Evolutionary conservation across 1,139 yeast genomes (phyloP).

Genomic region (Candida labiduridarum): DNA sequence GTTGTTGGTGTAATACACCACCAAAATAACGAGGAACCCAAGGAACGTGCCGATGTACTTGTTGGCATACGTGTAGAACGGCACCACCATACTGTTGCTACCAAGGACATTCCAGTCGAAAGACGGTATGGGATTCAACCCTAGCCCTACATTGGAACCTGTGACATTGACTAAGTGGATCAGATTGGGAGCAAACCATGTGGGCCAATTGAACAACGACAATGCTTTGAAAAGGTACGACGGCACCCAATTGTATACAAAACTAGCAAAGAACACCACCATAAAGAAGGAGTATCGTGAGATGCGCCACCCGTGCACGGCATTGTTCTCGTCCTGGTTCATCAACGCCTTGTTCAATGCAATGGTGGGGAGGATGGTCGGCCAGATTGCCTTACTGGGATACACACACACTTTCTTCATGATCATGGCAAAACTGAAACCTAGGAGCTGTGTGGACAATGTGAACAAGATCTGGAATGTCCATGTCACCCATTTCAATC

Average conservation of each 20-base stretch:
- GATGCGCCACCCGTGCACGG: slow-evolving; percentile 43
- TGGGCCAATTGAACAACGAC: slow-evolving; percentile 50
- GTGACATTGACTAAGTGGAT: slow-evolving; percentile 41
- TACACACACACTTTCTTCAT: slow-evolving; percentile 48
- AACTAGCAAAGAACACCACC: slow-evolving; percentile 33
- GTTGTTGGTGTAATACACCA: slow-evolving; percentile 39
- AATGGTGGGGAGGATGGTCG: slow-evolving; percentile 47
- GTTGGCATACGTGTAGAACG: slow-evolving; percentile 42
- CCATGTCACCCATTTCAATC: slow-evolving; percentile 46
- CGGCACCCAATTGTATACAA: slow-evolving; percentile 48
- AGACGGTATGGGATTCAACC: slow-evolving; percentile 46
- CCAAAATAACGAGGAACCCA: slow-evolving; percentile 34
- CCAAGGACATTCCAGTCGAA: slow-evolving; percentile 50
- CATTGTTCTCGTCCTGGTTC: slow-evolving; percentile 29
- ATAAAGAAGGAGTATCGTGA: slow-evolving; percentile 44
- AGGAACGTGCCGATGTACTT: slow-evolving; percentile 37
- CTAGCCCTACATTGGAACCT: slow-evolving; percentile 43
- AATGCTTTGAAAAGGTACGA: slow-evolving; percentile 43
- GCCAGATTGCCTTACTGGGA: slow-evolving; percentile 51
- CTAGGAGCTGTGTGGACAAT: slow-evolving; percentile 46
- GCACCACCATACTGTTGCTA: slow-evolving; percentile 45
- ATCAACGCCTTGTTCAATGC: slow-evolving; percentile 48
- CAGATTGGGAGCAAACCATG: slow-evolving; percentile 47
- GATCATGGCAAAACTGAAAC: slow-evolving; percentile 50
- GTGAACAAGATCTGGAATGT: slow-evolving; percentile 41